Evolutionary conservation across 768 basidiomycete species (phyloP).

Genomic region (Tricholoma matsutake): DNA sequence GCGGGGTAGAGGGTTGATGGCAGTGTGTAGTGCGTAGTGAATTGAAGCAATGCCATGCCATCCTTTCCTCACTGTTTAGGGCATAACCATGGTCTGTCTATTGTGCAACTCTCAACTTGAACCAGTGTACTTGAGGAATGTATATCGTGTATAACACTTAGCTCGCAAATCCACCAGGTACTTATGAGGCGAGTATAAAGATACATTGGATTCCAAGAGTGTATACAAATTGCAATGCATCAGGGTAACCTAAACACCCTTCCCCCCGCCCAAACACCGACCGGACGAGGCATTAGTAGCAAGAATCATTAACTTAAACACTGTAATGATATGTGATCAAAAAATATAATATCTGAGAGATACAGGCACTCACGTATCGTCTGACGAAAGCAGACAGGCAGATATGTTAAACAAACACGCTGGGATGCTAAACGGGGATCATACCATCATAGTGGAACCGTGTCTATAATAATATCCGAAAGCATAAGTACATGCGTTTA

Average conservation of each 20-base stretch:
- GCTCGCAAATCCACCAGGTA: not conserved
- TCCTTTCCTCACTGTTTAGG: not conserved
- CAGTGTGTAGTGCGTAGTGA: slow-evolving; percentile 1
- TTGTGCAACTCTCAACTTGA: not conserved
- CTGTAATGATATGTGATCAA: not conserved
- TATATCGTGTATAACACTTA: not conserved
- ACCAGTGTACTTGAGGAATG: not conserved
- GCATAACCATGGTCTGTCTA: not conserved
- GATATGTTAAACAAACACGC: slow-evolving; percentile 10
- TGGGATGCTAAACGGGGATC: slow-evolving; percentile 14
- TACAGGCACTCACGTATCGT: slow-evolving; percentile 54
- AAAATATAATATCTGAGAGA: not conserved
- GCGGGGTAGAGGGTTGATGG: slow-evolving; percentile 15
- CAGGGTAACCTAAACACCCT: not conserved
- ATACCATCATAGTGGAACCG: slow-evolving; percentile 80
- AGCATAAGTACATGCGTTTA: not conserved
- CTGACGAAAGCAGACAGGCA: slow-evolving; percentile 28
- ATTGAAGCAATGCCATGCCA: not conserved
- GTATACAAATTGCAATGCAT: not conserved
- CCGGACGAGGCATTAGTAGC: not conserved
- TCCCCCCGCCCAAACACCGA: not conserved
- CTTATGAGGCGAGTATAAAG: not conserved
- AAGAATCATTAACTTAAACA: not conserved
- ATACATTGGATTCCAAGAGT: not conserved
- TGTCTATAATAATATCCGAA: slow-evolving; percentile 43